Evolutionary conservation across 495 filamentous ascomycete genomes (phyloP), one percentile per base, ranked within the genome.

Genomic region (Neurospora sp.): DNA sequence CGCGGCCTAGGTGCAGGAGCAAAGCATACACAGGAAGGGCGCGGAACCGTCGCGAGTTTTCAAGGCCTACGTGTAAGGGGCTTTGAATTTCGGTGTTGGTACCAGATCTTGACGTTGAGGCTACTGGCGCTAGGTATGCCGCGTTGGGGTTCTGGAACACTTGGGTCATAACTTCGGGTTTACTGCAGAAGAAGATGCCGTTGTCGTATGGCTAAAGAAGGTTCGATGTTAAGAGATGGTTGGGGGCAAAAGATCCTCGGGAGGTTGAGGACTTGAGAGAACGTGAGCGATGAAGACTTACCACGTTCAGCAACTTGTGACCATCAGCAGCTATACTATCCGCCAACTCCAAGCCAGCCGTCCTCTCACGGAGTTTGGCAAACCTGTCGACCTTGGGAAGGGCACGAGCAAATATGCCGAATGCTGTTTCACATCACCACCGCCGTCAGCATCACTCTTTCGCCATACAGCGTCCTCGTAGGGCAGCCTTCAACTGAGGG

Each of bases 221-320:
- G 37, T 38, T 69, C 61, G 22, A 31, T 11, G 69, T 69, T 72
- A n/a, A n/a, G 31, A 40, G 18, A 11, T 38, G 72, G 42, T 31
- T 18, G 46, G 75, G 40, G 40, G 31, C 31, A 35, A 40, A 39
- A 48, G 5, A 14, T 27, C 48, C 48, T 14, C 22, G 9, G 48
- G 41, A 42, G 70, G n/a, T 18, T 31, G 8, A 11, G 20, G 27
- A 31, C 14, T 38, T 3, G 41, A 16, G 39, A 40, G 20, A 31
- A 9, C 0, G 11, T 35, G 11, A 38, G 7, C 48, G 48, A 27
- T 27, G 48, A 18, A 40, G 12, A 85, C 87, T 61, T 80, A 89
- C 88, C 37, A 97, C 94, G 75, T 98, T 98, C n/a, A 98, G 85
- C 7, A 97, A 82, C 78, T 98, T 97, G 79, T 98, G 95, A 3